Base-by-base conservation (phyloP, 1,139 yeast species). In the Suhomyces maxii region DNA sequence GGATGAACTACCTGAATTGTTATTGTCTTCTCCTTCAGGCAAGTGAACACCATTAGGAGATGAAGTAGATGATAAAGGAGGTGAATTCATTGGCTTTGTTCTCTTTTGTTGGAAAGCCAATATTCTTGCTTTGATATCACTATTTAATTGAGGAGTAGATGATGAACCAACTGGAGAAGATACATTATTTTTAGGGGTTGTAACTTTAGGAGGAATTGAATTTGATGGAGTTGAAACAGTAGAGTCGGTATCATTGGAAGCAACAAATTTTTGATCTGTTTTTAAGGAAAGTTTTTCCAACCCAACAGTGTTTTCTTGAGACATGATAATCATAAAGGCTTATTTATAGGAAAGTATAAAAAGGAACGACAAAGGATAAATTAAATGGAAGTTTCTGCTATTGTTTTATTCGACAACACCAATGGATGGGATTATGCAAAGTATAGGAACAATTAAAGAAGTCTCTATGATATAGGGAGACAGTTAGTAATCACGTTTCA, bases 31-130 rank as follows among this genome's bases (percentile, higher is more conserved):
- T 10, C 39, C 12, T n/a, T 31, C 36, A 28, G 36, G 30, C 5
- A 12, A n/a, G 8, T 37, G 36, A 8, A 30, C 26, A 10, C 36
- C 33, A 41, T 41, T 40, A 13, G 50, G 44, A 40, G 53, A 56
- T 41, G 46, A 12, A 55, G 50, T 32, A 53, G 53, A 63, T 52
- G 41, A 40, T 39, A 65, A 54, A 5, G 58, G 57, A 13, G 69
- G 59, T 38, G 68, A 50, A 41, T 42, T 45, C 34, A 51, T 40
- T 3, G 52, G 69, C 49, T 72, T 70, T 28, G 79, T 72, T 53
- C 89, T 70, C 58, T 80, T 81, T 53, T 83, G 86, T 60, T 86
- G 93, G 55, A 86, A 84, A 0, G 91, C 91, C 65, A 84, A 67
- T 41, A 87, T 73, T 53, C 89, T 71, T 1, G 93, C 95, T 64